Base-by-base conservation (phyloP, 371 early-diverging fungal genomes). In the Mortierella sp. region DNA sequence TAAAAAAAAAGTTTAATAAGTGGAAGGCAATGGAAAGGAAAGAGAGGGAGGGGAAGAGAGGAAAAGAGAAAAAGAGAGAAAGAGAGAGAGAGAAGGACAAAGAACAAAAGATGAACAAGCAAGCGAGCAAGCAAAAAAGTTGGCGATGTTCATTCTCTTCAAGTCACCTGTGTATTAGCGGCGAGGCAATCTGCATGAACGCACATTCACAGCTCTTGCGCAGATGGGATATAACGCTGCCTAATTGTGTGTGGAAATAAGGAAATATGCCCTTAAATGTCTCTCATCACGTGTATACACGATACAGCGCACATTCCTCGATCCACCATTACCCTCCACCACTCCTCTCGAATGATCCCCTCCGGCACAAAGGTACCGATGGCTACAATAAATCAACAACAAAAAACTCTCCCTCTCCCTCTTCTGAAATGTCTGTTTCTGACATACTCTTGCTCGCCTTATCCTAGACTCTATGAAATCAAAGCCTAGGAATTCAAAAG, bases 381-480 rank as follows among this genome's bases (percentile, higher is more conserved):
- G 20, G 60, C 60, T 37, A 49, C 49, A 49, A 49, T 8, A 49
- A 2, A 49, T 11, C 49, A 49, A 49, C n/a, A 49, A 49, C 49
- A 49, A 49, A 11, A 35, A 61, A 35, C 5, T n/a, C 12, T 30
- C 24, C 10, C 61, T 35, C 61, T 43, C 28, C 11, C 55, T 26
- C 55, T 55, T 10, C 28, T 9, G 9, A n/a, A 16, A 16, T 26
- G 8, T 26, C 20, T 66, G 22, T 55, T 9, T 52, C 22, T 55
- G 54, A 24, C 49, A 37, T 43, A 35, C 54, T 35, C 39, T 49
- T 26, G 24, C 28, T 39, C 24, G 30, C 57, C 16, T 26, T 35
- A 30, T 14, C 40, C 64, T 72, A 51, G 54, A 61, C 22, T 54
- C 49, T 54, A 76, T 77, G 77, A 77, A 77, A 65, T 68, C 77